These are phyloP conservation scores for Asterochloris erici DNA, from an alignment of 139 green algal genomes.

Conservation along the genomic window DNA sequence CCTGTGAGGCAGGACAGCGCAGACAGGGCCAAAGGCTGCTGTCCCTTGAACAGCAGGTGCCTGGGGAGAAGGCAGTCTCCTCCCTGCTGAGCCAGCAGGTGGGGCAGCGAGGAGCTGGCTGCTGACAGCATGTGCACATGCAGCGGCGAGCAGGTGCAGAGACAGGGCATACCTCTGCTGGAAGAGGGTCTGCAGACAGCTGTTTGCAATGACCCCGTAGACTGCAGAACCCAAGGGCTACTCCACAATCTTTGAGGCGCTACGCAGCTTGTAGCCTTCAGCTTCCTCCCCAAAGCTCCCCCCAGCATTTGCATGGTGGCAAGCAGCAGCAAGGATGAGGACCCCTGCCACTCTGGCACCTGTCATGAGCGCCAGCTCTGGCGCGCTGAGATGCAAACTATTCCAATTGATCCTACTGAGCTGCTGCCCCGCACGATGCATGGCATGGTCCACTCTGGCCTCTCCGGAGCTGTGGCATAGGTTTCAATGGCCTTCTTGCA, in stretches of 20 bases:
- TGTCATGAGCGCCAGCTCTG: background rate
- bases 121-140: background rate
- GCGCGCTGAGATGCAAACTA: background rate
- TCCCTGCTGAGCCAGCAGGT: too few species aligned
- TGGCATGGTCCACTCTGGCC: too few species aligned
- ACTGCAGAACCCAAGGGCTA: background rate
- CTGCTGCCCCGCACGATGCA: too few species aligned
- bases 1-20: too few species aligned
- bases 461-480: too few species aligned
- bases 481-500: too few species aligned
- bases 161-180: background rate
- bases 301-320: background rate
- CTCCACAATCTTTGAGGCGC: too few species aligned
- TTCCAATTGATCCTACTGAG: constrained; percentile 16
- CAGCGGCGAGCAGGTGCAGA: background rate
- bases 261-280: too few species aligned
- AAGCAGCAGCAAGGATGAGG: background rate
- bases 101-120: background rate
- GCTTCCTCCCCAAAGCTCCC: background rate
- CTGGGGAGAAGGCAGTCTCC: too few species aligned
- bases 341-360: background rate
- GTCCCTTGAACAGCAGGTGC: too few species aligned
- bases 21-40: too few species aligned
- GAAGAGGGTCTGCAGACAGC: background rate
- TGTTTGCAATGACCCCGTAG: background rate